Evolutionary conservation across 2,329 filamentous ascomycete genomes (phyloP), one percentile per base, ranked within the genome.

Genomic region (Pezicula neosporulosa): DNA sequence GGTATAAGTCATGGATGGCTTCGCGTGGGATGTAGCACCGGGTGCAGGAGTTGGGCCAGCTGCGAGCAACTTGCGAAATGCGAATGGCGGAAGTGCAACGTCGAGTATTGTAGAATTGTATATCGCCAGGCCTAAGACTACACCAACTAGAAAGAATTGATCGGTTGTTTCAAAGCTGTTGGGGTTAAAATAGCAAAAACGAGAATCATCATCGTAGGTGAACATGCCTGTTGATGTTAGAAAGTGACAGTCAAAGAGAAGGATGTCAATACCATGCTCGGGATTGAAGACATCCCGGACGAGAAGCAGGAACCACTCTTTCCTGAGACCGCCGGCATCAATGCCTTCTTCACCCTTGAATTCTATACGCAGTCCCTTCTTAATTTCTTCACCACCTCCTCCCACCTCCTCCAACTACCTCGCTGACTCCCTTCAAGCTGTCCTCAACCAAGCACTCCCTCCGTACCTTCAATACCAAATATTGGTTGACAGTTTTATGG

Each of bases 71-170:
- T 96, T 96, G 58, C 90, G 85, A 66, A 96, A 97, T 1, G 89
- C 86, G 66, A 96, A 96, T 0, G 91, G 89, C 1, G 92, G 92
- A 18, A 97, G 78, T 2, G 90, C 88, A 45, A 96, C 81, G 64
- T 96, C 92, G 16, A 97, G 75, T 59, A 96, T 96, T 0, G 90
- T 96, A 2, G 90, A 95, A 68, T 97, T 96, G 72, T 96, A 96
- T 55, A 97, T 96, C 13, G 92, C 92, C 52, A 97, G 75, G 1
- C 92, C 92, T 49, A 97, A 78, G 7, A 96, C 78, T 12, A 94
- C 89, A 1, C 92, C 92, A 27, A 97, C 88, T 19, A 96, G 77
- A 65, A 94, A 96, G 69, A 89, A 97, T 59, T 96, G 90, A 63
- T 96, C 90, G 0, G 90, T 92, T 0, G 89, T 92, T 67, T 96